phyloP scores from a whole-genome alignment of 2,329 filamentous ascomycete species.

The Exophiala sp. region DNA sequence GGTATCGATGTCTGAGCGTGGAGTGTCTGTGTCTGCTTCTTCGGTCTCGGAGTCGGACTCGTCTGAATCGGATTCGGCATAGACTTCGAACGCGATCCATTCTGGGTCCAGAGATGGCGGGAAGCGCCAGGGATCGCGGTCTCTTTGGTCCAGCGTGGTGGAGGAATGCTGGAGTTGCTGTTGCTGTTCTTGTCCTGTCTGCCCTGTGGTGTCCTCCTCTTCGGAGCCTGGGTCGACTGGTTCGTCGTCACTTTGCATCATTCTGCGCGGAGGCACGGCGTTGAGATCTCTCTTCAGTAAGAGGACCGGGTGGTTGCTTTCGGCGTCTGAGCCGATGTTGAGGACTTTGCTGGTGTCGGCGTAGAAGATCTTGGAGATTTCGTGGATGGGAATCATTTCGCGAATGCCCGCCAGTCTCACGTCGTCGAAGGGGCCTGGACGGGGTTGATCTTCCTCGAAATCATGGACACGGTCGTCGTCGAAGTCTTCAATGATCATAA shows the following conservation, averaged over 20 bases:
- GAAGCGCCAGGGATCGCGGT: slow-evolving; percentile 51
- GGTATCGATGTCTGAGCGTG: slow-evolving; percentile 20
- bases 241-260: slow-evolving; percentile 45
- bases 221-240: slow-evolving; percentile 30
- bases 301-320: slow-evolving; percentile 66
- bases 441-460: slow-evolving; percentile 54
- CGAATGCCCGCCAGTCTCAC: slow-evolving; percentile 58
- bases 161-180: slow-evolving; percentile 10
- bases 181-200: slow-evolving; percentile 30
- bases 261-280: slow-evolving; percentile 55
- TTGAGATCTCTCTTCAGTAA: slow-evolving; percentile 66
- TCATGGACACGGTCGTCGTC: slow-evolving; percentile 64
- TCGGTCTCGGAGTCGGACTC: slow-evolving; percentile 23
- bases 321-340: slow-evolving; percentile 67
- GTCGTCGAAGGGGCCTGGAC: slow-evolving; percentile 56
- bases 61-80: slow-evolving; percentile 48
- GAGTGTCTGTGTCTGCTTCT: slow-evolving; percentile 21
- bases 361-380: slow-evolving; percentile 87
- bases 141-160: slow-evolving; percentile 20
- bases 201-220: slow-evolving; percentile 21
- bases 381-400: slow-evolving; percentile 62
- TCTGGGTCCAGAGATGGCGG: slow-evolving; percentile 75
- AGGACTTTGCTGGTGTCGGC: slow-evolving; percentile 84
- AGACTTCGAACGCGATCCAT: slow-evolving; percentile 88
- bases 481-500: slow-evolving; percentile 77